A percentile compares a stretch with the other conserved stretches of the same genome.
These are phyloP conservation scores for Wickerhamiella domercqiae DNA, from an alignment of 805 yeast species.

Conservation along the genomic window DNA sequence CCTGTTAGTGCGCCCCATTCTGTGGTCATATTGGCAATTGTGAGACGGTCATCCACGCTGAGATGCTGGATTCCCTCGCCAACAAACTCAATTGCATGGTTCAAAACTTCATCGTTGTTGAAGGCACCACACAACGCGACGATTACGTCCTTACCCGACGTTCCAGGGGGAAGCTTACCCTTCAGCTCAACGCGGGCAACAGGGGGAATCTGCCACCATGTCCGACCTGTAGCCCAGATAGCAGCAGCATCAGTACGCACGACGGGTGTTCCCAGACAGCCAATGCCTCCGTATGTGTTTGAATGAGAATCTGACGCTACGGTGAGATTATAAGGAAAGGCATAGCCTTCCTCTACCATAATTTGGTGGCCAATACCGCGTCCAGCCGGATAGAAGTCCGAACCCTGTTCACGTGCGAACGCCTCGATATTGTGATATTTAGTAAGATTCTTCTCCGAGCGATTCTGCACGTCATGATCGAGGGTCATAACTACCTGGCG, in stretches of 20 bases:
- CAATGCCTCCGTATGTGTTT: slow-evolving; percentile 94
- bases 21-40: slow-evolving; percentile 84
- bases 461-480: slow-evolving; percentile 97
- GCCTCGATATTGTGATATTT: slow-evolving; percentile 80
- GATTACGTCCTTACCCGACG: slow-evolving; percentile 92
- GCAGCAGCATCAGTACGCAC: slow-evolving; percentile 98
- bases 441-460: slow-evolving; percentile 69
- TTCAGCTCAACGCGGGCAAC: slow-evolving; percentile 83
- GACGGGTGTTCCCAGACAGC: slow-evolving; percentile 90
- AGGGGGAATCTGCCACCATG: slow-evolving; percentile 99
- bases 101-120: slow-evolving; percentile 85
- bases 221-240: slow-evolving; percentile 98
- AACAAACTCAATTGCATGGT: slow-evolving; percentile 30
- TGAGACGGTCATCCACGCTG: slow-evolving; percentile 30
- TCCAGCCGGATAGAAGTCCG: slow-evolving; percentile 97
- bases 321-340: slow-evolving; percentile 81
- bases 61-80: slow-evolving; percentile 20
- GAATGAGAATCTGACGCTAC: slow-evolving; percentile 98
- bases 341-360: slow-evolving; percentile 98
- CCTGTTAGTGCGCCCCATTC: slow-evolving; percentile 99
- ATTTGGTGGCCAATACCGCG: slow-evolving; percentile 98
- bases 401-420: slow-evolving; percentile 80
- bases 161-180: slow-evolving; percentile 71
- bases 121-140: slow-evolving; percentile 87
- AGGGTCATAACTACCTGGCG: slow-evolving; percentile 89